Evolutionary conservation across 352 stramenopile species (phyloP).

Genomic region (Plasmopara halstedii): DNA sequence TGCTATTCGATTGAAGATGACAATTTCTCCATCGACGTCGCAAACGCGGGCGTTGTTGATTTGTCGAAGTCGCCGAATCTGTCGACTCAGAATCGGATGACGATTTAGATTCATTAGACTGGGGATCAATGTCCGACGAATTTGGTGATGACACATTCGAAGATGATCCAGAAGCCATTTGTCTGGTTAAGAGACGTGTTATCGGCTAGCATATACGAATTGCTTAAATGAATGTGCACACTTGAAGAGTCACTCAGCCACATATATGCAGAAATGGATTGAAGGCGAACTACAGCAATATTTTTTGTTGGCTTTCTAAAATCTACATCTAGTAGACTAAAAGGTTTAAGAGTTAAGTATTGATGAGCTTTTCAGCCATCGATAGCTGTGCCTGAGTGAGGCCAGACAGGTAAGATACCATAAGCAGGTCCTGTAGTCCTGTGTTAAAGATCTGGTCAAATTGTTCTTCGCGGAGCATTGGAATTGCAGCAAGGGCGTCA

Average conservation of each 20-base stretch:
- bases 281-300: slow-evolving; percentile 19
- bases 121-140: slow-evolving; percentile 6
- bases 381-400: slow-evolving; percentile 96
- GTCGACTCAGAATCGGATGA: slow-evolving; percentile 12
- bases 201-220: slow-evolving; percentile 5
- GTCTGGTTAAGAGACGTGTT: background rate
- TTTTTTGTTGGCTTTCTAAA: slow-evolving; percentile 23
- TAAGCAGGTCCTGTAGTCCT: slow-evolving; percentile 96
- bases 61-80: slow-evolving; percentile 7
- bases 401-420: slow-evolving; percentile 97
- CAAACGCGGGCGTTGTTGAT: slow-evolving; percentile 10
- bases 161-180: slow-evolving; percentile 4
- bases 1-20: slow-evolving; percentile 1
- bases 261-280: background rate
- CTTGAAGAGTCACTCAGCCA: slow-evolving; percentile 12
- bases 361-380: slow-evolving; percentile 97
- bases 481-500: slow-evolving; percentile 90
- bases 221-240: background rate
- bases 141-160: slow-evolving; percentile 11
- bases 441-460: slow-evolving; percentile 97
- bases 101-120: slow-evolving; percentile 8
- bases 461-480: slow-evolving; percentile 88
- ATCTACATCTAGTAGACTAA: slow-evolving; percentile 15
- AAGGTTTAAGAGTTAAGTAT: slow-evolving; percentile 43
- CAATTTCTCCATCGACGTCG: slow-evolving; percentile 13